Conservation (phyloP, 768 basidiomycete genomes). For the Boletus rubroflammeus region DNA sequence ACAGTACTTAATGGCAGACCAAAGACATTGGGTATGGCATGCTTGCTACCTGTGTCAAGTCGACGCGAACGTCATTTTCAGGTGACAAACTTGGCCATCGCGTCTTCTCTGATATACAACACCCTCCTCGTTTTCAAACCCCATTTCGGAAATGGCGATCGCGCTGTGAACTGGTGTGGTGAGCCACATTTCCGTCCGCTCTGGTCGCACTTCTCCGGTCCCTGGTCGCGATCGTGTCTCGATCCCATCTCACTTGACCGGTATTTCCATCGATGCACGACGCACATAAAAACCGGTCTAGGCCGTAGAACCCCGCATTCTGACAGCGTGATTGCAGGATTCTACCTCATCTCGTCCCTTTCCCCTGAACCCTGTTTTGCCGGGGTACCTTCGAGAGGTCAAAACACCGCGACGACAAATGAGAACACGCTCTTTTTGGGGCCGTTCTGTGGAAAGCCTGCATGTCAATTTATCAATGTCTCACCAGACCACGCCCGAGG, state of each 20-base stretch:
- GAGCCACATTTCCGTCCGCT: conserved; percentile 29
- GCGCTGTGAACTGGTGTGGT: conserved; percentile 94
- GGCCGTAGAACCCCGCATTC: background rate
- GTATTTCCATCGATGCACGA: background rate
- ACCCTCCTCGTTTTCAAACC: conserved; percentile 64
- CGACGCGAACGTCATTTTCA: conserved; percentile 25
- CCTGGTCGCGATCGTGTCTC: background rate
- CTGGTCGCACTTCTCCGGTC: background rate
- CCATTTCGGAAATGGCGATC: conserved; percentile 57
- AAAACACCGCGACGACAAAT: conserved; percentile 8
- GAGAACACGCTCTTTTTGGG: conserved; percentile 54
- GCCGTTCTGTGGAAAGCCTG: conserved; percentile 89
- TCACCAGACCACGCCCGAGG: conserved; percentile 56
- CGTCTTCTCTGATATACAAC: conserved; percentile 77
- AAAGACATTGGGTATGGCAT: conserved; percentile 70
- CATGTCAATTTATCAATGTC: conserved; percentile 78
- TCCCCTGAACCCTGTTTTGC: conserved; percentile 48
- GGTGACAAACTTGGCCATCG: conserved; percentile 87
- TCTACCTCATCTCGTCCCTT: conserved; percentile 70
- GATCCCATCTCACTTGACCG: background rate
- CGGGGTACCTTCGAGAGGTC: conserved; percentile 9
- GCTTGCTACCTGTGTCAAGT: conserved; percentile 1
- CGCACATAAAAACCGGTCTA: background rate
- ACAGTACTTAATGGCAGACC: conserved; percentile 54
- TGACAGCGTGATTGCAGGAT: conserved; percentile 52